Percentiles rank a stretch among this genome's conserved stretches.
These are phyloP conservation scores for Bryoglossum gracile DNA, from an alignment of 495 filamentous ascomycete species.

Conservation along the genomic window DNA sequence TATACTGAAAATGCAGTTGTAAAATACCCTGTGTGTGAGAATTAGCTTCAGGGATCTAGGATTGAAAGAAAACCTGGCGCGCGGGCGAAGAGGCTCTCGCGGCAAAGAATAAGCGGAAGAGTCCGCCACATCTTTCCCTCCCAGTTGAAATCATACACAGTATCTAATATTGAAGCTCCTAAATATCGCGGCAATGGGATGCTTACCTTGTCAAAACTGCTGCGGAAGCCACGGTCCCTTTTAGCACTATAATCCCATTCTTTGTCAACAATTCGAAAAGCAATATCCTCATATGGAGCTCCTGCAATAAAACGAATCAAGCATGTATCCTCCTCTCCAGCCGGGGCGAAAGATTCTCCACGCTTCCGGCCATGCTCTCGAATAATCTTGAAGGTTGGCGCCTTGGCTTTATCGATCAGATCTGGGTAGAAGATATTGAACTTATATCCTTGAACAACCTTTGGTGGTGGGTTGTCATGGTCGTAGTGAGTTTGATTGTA, in stretches of 20 bases:
- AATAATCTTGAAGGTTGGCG: slow-evolving; percentile 91
- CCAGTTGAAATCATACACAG: too few species aligned
- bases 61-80: not conserved
- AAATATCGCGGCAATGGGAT: too few species aligned
- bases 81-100: not conserved
- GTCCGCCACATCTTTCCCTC: too few species aligned
- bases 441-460: slow-evolving; percentile 97
- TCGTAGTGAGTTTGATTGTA: slow-evolving; percentile 99
- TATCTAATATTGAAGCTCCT: too few species aligned
- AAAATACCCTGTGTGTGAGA: slow-evolving; percentile 65
- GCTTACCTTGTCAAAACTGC: slow-evolving; percentile 93
- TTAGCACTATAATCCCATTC: slow-evolving; percentile 99
- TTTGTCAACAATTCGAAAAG: slow-evolving; percentile 95
- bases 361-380: slow-evolving; percentile 81
- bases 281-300: slow-evolving; percentile 93
- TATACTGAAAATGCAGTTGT: slow-evolving; percentile 97
- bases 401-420: slow-evolving; percentile 91
- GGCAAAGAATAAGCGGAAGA: not conserved
- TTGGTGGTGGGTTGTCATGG: slow-evolving; percentile 95
- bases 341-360: slow-evolving; percentile 87
- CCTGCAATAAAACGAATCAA: slow-evolving; percentile 94
- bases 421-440: slow-evolving; percentile 99
- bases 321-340: slow-evolving; percentile 97
- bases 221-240: slow-evolving; percentile 88
- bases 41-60: slow-evolving; percentile 10